Conservation (phyloP, 768 basidiomycete genomes). For the Tricholoma saponaceum region DNA sequence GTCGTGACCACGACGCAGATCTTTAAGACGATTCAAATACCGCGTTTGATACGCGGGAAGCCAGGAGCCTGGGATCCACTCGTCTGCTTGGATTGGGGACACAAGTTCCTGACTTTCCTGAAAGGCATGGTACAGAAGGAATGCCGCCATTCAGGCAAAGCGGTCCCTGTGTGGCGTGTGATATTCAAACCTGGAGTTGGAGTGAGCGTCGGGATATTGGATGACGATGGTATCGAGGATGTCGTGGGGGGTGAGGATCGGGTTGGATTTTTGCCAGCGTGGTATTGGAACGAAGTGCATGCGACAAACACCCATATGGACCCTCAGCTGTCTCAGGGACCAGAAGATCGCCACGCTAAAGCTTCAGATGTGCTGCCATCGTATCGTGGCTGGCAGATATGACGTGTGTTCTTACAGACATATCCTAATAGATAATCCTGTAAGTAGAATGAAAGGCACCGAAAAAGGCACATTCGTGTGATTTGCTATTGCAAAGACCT, state of each 20-base stretch:
- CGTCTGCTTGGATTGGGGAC: constrained; percentile 73
- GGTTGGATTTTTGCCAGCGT: constrained; percentile 73
- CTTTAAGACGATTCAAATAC: constrained; percentile 78
- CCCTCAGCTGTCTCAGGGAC: not conserved
- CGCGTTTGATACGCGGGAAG: constrained; percentile 72
- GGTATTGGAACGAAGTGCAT: constrained; percentile 54
- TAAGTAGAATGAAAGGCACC: not conserved
- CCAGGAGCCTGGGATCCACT: constrained; percentile 74
- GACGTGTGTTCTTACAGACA: constrained; percentile 5
- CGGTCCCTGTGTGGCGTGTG: constrained; percentile 61
- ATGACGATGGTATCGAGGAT: constrained; percentile 45
- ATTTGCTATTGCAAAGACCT: too few relatives aligned
- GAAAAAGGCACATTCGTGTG: constrained; percentile 10
- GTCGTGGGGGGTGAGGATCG: constrained; percentile 66
- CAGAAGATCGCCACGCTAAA: constrained; percentile 1
- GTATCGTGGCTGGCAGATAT: constrained; percentile 23
- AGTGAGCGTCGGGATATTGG: constrained; percentile 46
- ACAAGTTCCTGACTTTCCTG: constrained; percentile 55
- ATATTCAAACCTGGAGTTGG: constrained; percentile 59
- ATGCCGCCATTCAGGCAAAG: constrained; percentile 18
- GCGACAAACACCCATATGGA: constrained; percentile 2
- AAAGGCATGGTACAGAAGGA: constrained; percentile 26
- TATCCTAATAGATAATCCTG: not conserved
- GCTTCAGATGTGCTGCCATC: constrained; percentile 2
- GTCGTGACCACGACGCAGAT: constrained; percentile 59